phyloP scores from a whole-genome alignment of 108 stramenopile genomes.

The Nitzschia putrida region DNA sequence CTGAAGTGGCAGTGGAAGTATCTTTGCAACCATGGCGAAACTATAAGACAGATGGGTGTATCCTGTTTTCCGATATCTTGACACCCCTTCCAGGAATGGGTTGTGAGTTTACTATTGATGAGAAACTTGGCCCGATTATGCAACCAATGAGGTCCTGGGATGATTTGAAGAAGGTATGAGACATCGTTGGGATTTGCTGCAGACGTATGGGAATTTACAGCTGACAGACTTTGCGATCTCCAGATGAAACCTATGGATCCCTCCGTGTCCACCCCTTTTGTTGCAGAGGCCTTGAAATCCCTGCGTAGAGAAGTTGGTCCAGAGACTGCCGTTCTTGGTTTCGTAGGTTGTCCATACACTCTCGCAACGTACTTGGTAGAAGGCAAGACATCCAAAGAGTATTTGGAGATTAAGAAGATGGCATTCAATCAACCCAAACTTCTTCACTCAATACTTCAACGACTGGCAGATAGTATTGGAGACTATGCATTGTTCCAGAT shows the following conservation, averaged over 20 bases:
- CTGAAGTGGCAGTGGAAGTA: slow-evolving; percentile 97
- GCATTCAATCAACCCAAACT: slow-evolving; percentile 85
- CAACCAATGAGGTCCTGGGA: slow-evolving; percentile 78
- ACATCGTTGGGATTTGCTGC: slow-evolving; percentile 9
- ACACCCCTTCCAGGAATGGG: slow-evolving; percentile 97
- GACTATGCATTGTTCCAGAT: slow-evolving; percentile 96
- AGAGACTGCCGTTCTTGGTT: slow-evolving; percentile 96
- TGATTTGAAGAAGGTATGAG: slow-evolving; percentile 63
- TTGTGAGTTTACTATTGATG: slow-evolving; percentile 94
- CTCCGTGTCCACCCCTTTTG: slow-evolving; percentile 82
- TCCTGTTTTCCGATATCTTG: slow-evolving; percentile 97
- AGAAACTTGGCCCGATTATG: slow-evolving; percentile 82
- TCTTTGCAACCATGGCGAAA: slow-evolving; percentile 96
- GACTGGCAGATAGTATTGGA: slow-evolving; percentile 85
- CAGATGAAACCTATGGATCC: slow-evolving; percentile 88
- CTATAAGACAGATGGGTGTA: slow-evolving; percentile 96
- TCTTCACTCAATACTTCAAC: slow-evolving; percentile 86
- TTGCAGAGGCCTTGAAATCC: slow-evolving; percentile 85
- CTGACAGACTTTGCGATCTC: background rate
- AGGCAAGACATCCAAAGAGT: slow-evolving; percentile 93
- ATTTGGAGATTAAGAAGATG: slow-evolving; percentile 94
- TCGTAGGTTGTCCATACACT: slow-evolving; percentile 98
- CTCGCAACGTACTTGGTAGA: slow-evolving; percentile 97
- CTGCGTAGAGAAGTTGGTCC: slow-evolving; percentile 83
- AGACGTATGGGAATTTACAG: background rate